These are phyloP conservation scores for Cercospora zeae-maydis DNA, from an alignment of 2,329 filamentous ascomycete genomes.

Conservation along the genomic window DNA sequence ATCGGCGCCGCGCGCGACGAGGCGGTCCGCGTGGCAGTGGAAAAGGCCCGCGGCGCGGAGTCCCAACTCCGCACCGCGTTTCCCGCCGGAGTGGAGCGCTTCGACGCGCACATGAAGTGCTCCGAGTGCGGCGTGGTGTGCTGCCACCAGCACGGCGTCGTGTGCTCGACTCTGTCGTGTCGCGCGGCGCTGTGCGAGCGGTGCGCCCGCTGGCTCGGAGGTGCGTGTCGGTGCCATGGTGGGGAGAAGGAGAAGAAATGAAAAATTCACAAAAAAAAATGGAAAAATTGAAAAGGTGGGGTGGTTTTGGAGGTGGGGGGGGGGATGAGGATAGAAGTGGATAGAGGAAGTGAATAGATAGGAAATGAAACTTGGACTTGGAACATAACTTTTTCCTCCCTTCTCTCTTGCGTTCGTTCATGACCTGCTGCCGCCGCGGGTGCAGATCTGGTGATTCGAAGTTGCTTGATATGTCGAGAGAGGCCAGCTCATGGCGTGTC, in stretches of 20 bases:
- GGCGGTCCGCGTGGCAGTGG: background rate
- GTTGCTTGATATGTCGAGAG: too few species aligned
- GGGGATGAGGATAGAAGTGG: too few species aligned
- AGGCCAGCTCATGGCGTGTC: too few species aligned
- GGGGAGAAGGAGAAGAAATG: background rate
- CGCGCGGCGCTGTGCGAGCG: slow-evolving; percentile 8
- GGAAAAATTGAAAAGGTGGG: background rate
- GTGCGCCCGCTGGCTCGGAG: slow-evolving; percentile 4
- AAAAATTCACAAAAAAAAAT: background rate
- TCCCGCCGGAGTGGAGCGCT: slow-evolving; percentile 11
- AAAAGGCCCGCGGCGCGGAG: slow-evolving; percentile 3
- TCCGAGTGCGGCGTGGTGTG: slow-evolving; percentile 10
- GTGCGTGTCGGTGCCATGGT: slow-evolving; percentile 1
- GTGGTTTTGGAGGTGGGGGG: background rate
- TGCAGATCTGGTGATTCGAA: too few species aligned
- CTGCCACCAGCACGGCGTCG: slow-evolving; percentile 13
- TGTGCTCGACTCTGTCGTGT: slow-evolving; percentile 13
- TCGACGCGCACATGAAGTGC: slow-evolving; percentile 15
- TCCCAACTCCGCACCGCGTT: background rate
- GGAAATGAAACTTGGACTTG: too few species aligned
- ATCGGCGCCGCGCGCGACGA: slow-evolving; percentile 5
- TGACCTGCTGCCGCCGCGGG: too few species aligned
- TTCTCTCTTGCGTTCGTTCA: too few species aligned
- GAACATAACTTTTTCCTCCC: too few species aligned
- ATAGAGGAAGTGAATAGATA: too few species aligned